Percentiles rank a stretch among this genome's conserved stretches.
Evolutionary conservation across 2,329 filamentous ascomycete genomes (phyloP).

Genomic region (Dactylellina leptospora): DNA sequence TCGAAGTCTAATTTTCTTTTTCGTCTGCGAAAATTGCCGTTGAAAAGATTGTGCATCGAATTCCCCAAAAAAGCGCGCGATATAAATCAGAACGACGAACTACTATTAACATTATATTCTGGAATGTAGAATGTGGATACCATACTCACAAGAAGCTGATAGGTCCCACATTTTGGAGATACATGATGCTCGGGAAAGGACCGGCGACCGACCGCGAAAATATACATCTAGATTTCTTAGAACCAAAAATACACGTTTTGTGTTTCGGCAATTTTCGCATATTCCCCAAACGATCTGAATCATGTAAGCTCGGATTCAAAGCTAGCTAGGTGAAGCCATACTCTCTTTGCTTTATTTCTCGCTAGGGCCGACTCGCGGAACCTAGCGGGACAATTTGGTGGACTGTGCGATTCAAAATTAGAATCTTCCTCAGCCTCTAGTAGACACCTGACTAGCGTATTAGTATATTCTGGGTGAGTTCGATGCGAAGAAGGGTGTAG

Average conservation of each 20-base stretch:
- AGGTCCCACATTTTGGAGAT: conserved; percentile 20
- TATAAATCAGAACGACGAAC: conserved; percentile 5
- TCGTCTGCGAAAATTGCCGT: not conserved
- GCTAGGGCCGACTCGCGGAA: conserved; percentile 45
- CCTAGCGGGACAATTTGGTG: conserved; percentile 25
- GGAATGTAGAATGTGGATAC: conserved; percentile 46
- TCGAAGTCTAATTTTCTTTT: conserved; percentile 9
- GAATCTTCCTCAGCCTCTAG: conserved; percentile 33
- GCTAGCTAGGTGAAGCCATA: conserved; percentile 4
- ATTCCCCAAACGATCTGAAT: not conserved
- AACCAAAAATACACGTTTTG: conserved; percentile 1
- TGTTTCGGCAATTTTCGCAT: conserved; percentile 27
- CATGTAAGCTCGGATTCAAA: conserved; percentile 10
- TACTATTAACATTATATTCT: conserved; percentile 19
- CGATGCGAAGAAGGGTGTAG: conserved; percentile 17
- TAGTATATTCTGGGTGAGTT: conserved; percentile 26
- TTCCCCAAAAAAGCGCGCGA: conserved; percentile 22
- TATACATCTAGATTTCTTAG: conserved; percentile 8
- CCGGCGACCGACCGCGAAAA: conserved; percentile 2
- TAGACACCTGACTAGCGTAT: conserved; percentile 29
- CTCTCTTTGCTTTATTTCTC: conserved; percentile 31
- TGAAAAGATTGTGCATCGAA: not conserved
- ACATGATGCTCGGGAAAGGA: conserved; percentile 6
- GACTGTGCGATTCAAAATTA: conserved; percentile 34
- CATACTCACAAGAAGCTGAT: not conserved